These are phyloP conservation scores for Paramyrothecium roridum DNA, from an alignment of 2,329 filamentous ascomycete genomes.

Conservation along the genomic window DNA sequence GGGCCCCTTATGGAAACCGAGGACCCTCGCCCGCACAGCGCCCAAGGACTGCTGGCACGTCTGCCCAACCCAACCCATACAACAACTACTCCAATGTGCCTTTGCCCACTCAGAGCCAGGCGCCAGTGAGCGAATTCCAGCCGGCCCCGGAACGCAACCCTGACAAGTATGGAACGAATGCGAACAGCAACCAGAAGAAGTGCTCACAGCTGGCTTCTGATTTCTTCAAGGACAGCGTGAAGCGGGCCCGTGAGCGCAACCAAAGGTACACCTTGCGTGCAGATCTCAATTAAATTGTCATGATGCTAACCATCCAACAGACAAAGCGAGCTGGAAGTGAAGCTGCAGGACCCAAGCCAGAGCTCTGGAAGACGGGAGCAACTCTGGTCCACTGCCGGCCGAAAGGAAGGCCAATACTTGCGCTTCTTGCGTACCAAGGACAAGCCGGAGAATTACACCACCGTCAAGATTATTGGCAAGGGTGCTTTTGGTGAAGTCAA, in stretches of 20 bases:
- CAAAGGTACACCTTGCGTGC: constrained; percentile 65
- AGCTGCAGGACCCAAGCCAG: constrained; percentile 74
- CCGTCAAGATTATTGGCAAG: constrained; percentile 97
- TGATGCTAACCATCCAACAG: constrained; percentile 39
- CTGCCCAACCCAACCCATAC: constrained; percentile 60
- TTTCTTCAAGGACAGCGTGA: constrained; percentile 98
- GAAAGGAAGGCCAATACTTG: constrained; percentile 88
- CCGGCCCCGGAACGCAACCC: constrained; percentile 82
- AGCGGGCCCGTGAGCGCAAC: constrained; percentile 91
- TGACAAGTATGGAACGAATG: constrained; percentile 66
- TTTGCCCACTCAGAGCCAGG: constrained; percentile 57
- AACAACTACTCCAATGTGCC: constrained; percentile 63
- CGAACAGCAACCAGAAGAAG: constrained; percentile 69
- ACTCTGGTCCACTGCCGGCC: constrained; percentile 79
- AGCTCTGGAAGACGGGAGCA: constrained; percentile 75
- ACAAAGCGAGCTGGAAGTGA: constrained; percentile 87
- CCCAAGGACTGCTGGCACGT: constrained; percentile 77
- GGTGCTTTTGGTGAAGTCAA: constrained; percentile 98
- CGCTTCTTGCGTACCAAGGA: constrained; percentile 93
- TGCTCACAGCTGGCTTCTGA: constrained; percentile 72
- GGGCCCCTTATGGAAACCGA: constrained; percentile 67
- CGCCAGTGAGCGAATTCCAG: constrained; percentile 70
- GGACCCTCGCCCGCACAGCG: constrained; percentile 68
- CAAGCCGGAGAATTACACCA: constrained; percentile 90
- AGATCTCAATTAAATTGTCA: constrained; percentile 1